Evolutionary conservation across 2,329 filamentous ascomycete species (phyloP).

Genomic region (Monilinia polystroma): DNA sequence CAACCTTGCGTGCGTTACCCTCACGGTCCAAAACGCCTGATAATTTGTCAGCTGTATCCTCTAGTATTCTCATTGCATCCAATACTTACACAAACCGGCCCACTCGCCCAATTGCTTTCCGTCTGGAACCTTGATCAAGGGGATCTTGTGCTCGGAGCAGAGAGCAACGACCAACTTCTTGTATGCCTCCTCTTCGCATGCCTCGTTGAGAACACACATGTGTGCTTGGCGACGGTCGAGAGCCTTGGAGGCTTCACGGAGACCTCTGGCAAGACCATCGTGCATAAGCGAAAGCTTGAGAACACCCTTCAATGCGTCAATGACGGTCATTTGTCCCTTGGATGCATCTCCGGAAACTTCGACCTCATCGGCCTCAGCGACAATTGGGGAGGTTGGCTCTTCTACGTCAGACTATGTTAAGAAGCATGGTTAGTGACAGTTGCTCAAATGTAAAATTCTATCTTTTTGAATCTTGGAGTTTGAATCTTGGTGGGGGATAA

Average conservation of each 20-base stretch:
- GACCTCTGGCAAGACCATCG: constrained; percentile 97
- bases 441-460: neutral
- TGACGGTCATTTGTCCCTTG: constrained; percentile 94
- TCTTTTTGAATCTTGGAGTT: constrained; percentile 18
- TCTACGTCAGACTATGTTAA: constrained; percentile 93
- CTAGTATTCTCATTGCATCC: constrained; percentile 26
- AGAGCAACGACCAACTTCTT: constrained; percentile 99
- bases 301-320: constrained; percentile 98
- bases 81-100: constrained; percentile 94
- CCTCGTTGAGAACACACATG: constrained; percentile 99
- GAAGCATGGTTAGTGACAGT: constrained; percentile 5
- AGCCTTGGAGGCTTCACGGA: constrained; percentile 97
- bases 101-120: constrained; percentile 99
- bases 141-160: constrained; percentile 99
- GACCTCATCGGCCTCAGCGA: constrained; percentile 81
- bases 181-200: constrained; percentile 99
- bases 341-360: constrained; percentile 90
- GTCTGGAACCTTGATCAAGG: constrained; percentile 99
- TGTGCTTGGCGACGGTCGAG: constrained; percentile 98
- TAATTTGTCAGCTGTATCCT: constrained; percentile 27
- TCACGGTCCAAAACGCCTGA: constrained; percentile 96
- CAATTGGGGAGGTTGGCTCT: constrained; percentile 90
- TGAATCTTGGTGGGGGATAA: neutral
- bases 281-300: constrained; percentile 99
- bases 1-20: constrained; percentile 99